Percentiles rank a stretch among this genome's conserved stretches.
Conservation (phyloP, 164 flowering plant species). For the Macadamia integrifolia region DNA sequence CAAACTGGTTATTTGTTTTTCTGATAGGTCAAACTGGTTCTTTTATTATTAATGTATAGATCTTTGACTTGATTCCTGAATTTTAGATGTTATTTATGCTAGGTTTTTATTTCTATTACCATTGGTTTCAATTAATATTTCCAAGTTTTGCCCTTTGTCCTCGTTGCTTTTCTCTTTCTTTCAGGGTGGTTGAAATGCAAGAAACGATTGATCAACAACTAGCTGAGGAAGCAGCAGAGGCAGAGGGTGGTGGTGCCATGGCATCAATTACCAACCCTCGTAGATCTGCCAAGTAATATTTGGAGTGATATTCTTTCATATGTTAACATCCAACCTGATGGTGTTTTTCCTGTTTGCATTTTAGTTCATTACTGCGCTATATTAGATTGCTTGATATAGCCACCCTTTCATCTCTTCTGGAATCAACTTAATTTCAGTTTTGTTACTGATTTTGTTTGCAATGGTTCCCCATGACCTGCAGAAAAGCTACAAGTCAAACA, state of each 20-base stretch:
- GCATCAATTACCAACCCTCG: slow-evolving; percentile 80
- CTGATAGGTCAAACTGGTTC: too few species aligned
- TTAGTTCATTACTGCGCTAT: background rate
- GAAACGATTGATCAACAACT: slow-evolving; percentile 92
- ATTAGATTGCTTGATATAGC: background rate
- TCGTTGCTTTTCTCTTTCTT: background rate
- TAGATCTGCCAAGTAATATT: slow-evolving; percentile 65
- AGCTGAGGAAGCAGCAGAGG: slow-evolving; percentile 98
- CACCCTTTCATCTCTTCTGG: background rate
- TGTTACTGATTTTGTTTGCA: background rate
- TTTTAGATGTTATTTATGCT: background rate
- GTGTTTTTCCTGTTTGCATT: background rate
- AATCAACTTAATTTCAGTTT: background rate
- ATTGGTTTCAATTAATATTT: background rate
- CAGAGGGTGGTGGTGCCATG: slow-evolving; percentile 89
- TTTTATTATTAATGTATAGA: too few species aligned
- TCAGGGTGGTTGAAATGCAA: slow-evolving; percentile 98
- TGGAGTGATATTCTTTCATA: background rate
- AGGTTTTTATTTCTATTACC: background rate
- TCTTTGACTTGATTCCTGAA: too few species aligned
- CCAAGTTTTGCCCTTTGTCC: background rate
- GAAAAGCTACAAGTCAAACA: slow-evolving; percentile 51
- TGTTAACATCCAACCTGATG: background rate
- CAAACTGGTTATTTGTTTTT: too few species aligned
- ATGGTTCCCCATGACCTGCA: slow-evolving; percentile 18